These are phyloP conservation scores for Grifola frondosa DNA, from an alignment of 1,284 basidiomycete genomes.

Conservation along the genomic window DNA sequence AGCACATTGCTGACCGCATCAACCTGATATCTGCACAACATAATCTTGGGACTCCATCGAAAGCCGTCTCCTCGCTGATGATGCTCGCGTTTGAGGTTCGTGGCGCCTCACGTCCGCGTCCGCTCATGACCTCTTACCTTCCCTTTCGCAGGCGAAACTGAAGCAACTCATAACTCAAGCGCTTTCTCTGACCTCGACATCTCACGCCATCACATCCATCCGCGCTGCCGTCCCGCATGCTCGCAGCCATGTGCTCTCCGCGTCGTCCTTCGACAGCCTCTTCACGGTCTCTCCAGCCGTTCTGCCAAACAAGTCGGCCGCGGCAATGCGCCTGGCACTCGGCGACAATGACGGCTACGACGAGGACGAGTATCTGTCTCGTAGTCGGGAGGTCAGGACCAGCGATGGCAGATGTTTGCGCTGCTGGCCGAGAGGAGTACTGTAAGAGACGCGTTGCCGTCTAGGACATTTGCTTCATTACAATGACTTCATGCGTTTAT, in stretches of 20 bases:
- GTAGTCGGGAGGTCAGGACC: constrained; percentile 65
- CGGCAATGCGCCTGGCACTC: constrained; percentile 64
- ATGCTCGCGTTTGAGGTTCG: constrained; percentile 73
- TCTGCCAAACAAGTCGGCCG: constrained; percentile 72
- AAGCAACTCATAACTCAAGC: constrained; percentile 81
- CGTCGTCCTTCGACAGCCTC: constrained; percentile 70
- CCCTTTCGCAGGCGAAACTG: constrained; percentile 59
- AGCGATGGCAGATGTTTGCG: constrained; percentile 73
- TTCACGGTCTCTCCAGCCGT: constrained; percentile 77
- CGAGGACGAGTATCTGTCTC: constrained; percentile 55
- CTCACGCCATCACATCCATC: constrained; percentile 74
- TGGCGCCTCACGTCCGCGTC: neutral
- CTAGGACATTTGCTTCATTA: constrained; percentile 25
- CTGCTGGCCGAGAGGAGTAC: constrained; percentile 72
- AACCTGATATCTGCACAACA: constrained; percentile 80
- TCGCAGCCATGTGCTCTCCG: constrained; percentile 54
- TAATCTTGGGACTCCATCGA: constrained; percentile 58
- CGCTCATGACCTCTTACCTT: neutral
- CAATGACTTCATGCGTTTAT: neutral
- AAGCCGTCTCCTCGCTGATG: constrained; percentile 64
- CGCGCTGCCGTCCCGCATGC: constrained; percentile 53
- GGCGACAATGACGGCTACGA: constrained; percentile 58
- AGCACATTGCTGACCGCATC: constrained; percentile 75
- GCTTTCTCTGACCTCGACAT: constrained; percentile 70
- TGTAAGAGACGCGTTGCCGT: constrained; percentile 63